Evolutionary conservation across 805 yeast genomes (phyloP).

Genomic region (Candida montana): DNA sequence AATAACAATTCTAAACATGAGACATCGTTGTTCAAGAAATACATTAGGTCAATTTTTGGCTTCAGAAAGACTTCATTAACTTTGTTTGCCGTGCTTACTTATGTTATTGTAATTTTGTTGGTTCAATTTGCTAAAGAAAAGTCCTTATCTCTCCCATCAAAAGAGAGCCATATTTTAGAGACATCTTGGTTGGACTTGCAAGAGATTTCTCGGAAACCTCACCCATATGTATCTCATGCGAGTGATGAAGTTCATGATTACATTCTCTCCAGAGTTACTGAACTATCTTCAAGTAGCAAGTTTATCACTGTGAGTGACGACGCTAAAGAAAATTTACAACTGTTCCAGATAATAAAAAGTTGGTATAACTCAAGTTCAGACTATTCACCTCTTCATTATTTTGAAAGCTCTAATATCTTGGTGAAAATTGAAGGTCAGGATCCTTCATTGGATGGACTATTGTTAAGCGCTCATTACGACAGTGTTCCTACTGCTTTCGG

Average conservation of each 20-base stretch:
- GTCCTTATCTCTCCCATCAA: constrained; percentile 39
- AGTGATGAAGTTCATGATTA: constrained; percentile 76
- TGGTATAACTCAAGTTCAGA: constrained; percentile 38
- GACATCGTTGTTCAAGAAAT: constrained; percentile 13
- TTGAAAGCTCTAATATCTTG: constrained; percentile 75
- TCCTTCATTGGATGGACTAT: constrained; percentile 53
- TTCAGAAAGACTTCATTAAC: constrained; percentile 71
- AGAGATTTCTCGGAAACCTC: constrained; percentile 56
- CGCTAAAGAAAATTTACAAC: constrained; percentile 32
- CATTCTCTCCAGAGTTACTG: constrained; percentile 39
- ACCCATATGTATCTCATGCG: constrained; percentile 74
- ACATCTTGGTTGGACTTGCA: constrained; percentile 72
- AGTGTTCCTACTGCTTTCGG: constrained; percentile 85
- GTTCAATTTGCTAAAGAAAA: constrained; percentile 35
- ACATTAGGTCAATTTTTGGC: constrained; percentile 50
- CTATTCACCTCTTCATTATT: constrained; percentile 54
- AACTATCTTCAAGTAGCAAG: constrained; percentile 25
- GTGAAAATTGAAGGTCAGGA: constrained; percentile 68
- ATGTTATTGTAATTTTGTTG: constrained; percentile 35
- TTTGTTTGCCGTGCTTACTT: constrained; percentile 44
- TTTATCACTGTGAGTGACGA: constrained; percentile 35
- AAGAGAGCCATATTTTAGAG: constrained; percentile 32
- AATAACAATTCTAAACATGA: not conserved
- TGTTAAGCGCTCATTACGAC: constrained; percentile 84
- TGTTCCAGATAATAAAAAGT: constrained; percentile 46